Evolutionary conservation across 129 eudicot species (phyloP), one percentile per base, ranked within the genome.

Genomic region (Chrysanthemum makinoi): DNA sequence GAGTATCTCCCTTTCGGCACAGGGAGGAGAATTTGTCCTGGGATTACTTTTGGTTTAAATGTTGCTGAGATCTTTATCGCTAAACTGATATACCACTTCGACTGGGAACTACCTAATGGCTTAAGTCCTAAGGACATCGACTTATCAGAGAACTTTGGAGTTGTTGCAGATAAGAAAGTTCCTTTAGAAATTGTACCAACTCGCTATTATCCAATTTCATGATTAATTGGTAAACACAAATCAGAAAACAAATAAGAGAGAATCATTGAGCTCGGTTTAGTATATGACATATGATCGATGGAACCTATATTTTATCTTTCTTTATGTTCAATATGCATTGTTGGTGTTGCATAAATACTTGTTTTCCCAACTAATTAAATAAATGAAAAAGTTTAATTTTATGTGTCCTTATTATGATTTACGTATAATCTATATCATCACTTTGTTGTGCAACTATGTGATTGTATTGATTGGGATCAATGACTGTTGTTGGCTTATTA

Each of bases 41-140:
- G 72, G 20, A 50, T 67, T 24, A 53, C 33, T 18, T 65, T 65
- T 54, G 72, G 72, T 35, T 18, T 54, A 48, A 48, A n/a, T n/a
- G 20, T 35, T 53, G 24, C 66, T 9, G 79, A 75, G 72, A 17
- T 65, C 48, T 26, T 46, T 54, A 56, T 75, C 63, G 79, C 72
- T 54, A 26, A 56, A 19, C 44, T 75, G 28, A 5, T 75, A 35
- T 55, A 43, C 43, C 39, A 52, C 26, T 65, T 54, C 53, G 19
- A 65, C 28, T 75, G 79, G 79, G 13, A 65, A 75, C 79, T 75
- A 22, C 79, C 72, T 5, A 12, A 26, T 2, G 72, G 79, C 16
- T 33, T 28, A 56, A 65, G 19, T n/a, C 76, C 35, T 22, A 67
- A 56, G 35, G 80, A 59, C 8, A 17, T 68, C 12, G 74, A 76